Evolutionary conservation across 2,329 filamentous ascomycete genomes (phyloP).

Genomic region (Ascochyta rabiei): DNA sequence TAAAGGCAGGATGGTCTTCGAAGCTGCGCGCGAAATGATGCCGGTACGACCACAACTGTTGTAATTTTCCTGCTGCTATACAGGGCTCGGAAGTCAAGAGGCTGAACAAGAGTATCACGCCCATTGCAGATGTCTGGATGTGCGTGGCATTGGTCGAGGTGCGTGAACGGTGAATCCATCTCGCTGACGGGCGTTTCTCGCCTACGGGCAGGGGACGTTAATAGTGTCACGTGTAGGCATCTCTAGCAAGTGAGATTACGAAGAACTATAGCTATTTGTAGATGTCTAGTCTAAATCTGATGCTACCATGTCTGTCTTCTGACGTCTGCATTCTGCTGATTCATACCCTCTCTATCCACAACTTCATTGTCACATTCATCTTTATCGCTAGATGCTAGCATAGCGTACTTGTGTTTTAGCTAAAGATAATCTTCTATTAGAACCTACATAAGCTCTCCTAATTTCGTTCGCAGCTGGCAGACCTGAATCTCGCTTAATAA

Average conservation of each 20-base stretch:
- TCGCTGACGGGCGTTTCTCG: too few relatives aligned
- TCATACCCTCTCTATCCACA: slow-evolving; percentile 10
- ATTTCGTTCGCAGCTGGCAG: neutral
- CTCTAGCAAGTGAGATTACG: neutral
- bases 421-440: neutral
- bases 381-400: slow-evolving; percentile 8
- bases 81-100: neutral
- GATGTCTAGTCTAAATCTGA: neutral
- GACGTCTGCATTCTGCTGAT: slow-evolving; percentile 9
- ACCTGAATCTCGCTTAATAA: neutral
- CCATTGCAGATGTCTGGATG: too few relatives aligned
- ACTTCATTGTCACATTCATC: neutral
- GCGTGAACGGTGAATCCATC: too few relatives aligned
- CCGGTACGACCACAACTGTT: too few relatives aligned
- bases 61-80: too few relatives aligned
- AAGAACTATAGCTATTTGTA: neutral
- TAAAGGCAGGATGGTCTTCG: too few relatives aligned
- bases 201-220: too few relatives aligned
- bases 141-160: too few relatives aligned
- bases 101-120: slow-evolving; percentile 7
- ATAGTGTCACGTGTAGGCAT: neutral
- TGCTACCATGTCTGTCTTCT: slow-evolving; percentile 8
- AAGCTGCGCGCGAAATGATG: too few relatives aligned
- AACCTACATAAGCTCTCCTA: neutral
- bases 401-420: neutral